Evolutionary conservation across 345 rosid genomes (phyloP).

Genomic region (Moringa oleifera): DNA sequence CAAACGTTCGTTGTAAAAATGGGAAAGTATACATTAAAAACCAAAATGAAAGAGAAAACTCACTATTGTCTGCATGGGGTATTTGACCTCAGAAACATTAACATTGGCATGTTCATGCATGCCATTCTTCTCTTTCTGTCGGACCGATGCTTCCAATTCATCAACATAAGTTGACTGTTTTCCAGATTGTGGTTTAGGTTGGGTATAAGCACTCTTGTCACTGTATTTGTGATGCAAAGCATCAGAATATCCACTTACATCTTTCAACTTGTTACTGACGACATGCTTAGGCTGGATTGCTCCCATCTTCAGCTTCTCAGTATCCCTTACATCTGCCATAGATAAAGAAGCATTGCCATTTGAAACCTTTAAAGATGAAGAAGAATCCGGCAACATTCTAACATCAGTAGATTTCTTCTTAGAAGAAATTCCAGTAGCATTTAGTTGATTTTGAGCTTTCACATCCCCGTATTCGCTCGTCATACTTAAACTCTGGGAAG

Average conservation of each 20-base stretch:
- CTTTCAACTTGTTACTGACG: slow-evolving; percentile 46
- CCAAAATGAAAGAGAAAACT: slow-evolving; percentile 20
- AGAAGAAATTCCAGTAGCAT: slow-evolving; percentile 34
- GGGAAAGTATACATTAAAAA: neutral
- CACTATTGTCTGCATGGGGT: slow-evolving; percentile 39
- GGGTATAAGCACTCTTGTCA: slow-evolving; percentile 42
- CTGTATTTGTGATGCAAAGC: slow-evolving; percentile 39
- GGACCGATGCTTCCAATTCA: slow-evolving; percentile 37
- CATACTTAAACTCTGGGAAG: slow-evolving; percentile 31
- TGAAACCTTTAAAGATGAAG: slow-evolving; percentile 33
- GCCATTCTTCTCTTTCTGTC: slow-evolving; percentile 50
- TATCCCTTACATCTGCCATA: slow-evolving; percentile 34
- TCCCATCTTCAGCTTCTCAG: slow-evolving; percentile 48
- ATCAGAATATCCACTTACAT: slow-evolving; percentile 37
- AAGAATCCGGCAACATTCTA: slow-evolving; percentile 34
- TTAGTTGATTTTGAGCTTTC: slow-evolving; percentile 39
- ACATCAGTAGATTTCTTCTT: slow-evolving; percentile 53
- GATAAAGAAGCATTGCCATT: slow-evolving; percentile 39
- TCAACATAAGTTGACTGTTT: slow-evolving; percentile 26
- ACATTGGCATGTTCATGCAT: slow-evolving; percentile 41
- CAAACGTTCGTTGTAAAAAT: neutral
- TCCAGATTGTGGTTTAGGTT: slow-evolving; percentile 44
- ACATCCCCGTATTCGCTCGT: slow-evolving; percentile 29
- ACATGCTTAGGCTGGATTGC: slow-evolving; percentile 33
- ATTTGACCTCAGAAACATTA: slow-evolving; percentile 53